Base-by-base conservation (phyloP, 2,329 filamentous ascomycete genomes). In the Exophiala calicioides region DNA sequence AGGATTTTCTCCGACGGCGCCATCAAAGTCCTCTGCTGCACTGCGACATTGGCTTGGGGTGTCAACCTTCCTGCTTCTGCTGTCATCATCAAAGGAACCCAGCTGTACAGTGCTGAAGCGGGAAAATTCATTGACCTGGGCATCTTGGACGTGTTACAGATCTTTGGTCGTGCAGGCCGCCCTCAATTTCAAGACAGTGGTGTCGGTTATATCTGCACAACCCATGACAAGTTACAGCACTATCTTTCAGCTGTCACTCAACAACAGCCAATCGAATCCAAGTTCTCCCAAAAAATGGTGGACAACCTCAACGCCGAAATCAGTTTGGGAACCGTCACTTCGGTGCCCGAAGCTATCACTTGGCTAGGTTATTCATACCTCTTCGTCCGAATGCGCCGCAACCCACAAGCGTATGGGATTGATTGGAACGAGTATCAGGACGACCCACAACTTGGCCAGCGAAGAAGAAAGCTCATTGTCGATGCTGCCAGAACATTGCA, bases 361-460 rank as follows among this genome's bases (percentile, higher is more conserved):
- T 98, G 93, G 93, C 85, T 98, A 23, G 91, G 94, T 10, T 98
- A 98, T 65, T 96, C 91, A 0, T 98, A 97, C 62, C 76, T 98
- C 0, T 98, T 95, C 65, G 91, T 98, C 29, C 86, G 93, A 29
- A 98, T 98, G 93, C 84, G 88, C 64, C 82, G 88, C 49, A 95
- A 93, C 56, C 91, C 90, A 3, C 81, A 91, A 62, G 84, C 85
- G 1, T 98, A 98, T 62, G 93, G 91, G 2, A 97, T 98, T 37
- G 90, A 96, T 58, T 97, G 88, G 88, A 77, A 85, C 12, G 93
- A 98, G 67, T 86, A 89, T 43, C 77, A 84, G 23, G 87, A 97
- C 58, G 93, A 98, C 60, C 90, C 90, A 0, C 84, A 83, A 49
- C 78, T 98, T 19, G 89, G 96, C 2, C 86, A 93, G 62, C 79